Evolutionary conservation across 805 yeast genomes (phyloP).

Genomic region (Lipomyces yamanashiensis): DNA sequence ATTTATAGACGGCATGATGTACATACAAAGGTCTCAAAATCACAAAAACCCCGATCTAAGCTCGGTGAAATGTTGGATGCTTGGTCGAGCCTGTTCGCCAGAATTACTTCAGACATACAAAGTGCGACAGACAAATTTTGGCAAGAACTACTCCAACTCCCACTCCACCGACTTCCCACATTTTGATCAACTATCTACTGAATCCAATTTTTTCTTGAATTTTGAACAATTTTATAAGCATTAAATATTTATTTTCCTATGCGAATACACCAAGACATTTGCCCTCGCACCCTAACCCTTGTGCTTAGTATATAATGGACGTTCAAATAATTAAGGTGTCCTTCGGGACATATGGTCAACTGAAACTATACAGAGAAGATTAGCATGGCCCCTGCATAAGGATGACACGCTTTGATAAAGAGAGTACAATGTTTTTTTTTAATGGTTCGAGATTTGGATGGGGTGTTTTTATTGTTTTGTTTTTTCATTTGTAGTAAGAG

Average conservation of each 20-base stretch:
- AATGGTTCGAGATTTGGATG: slow-evolving; percentile 8
- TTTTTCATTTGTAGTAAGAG: background rate
- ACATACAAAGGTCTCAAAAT: too few species aligned
- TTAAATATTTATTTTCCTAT: background rate
- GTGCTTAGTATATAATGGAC: background rate
- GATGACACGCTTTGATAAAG: slow-evolving; percentile 99
- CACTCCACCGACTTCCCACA: too few species aligned
- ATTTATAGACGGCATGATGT: too few species aligned
- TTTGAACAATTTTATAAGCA: background rate
- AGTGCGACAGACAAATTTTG: too few species aligned
- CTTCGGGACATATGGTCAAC: slow-evolving; percentile 97
- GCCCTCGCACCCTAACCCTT: slow-evolving; percentile 7
- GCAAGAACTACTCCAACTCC: too few species aligned
- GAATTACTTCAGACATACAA: too few species aligned
- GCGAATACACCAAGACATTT: background rate
- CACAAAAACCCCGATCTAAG: too few species aligned
- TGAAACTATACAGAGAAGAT: slow-evolving; percentile 99
- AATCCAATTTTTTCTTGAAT: too few species aligned
- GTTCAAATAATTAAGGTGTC: slow-evolving; percentile 40
- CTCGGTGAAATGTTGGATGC: too few species aligned
- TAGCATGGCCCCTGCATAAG: slow-evolving; percentile 99
- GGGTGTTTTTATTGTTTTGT: background rate
- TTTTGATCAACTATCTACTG: too few species aligned
- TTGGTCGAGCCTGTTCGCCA: too few species aligned
- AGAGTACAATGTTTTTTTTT: slow-evolving; percentile 93